Evolutionary conservation across 352 stramenopile species (phyloP).

Genomic region (Phytophthora hybrid): DNA sequence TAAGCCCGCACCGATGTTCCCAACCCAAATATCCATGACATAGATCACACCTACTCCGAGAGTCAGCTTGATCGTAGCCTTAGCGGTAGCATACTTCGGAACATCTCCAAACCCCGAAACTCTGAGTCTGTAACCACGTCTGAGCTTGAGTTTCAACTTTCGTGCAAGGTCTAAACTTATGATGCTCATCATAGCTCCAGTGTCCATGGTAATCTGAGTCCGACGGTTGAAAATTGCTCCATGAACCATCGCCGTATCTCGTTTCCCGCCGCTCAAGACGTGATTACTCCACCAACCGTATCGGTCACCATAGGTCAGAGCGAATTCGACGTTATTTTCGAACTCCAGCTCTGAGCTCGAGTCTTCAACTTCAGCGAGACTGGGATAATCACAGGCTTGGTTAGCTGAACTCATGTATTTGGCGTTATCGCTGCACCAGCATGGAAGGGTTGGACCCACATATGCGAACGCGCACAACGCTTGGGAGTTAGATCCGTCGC

Average conservation of each 20-base stretch:
- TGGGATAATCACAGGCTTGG: too few relatives aligned
- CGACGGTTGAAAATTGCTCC: background rate
- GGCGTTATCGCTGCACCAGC: too few relatives aligned
- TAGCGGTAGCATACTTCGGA: background rate
- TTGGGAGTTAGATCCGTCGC: too few relatives aligned
- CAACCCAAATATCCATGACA: too few relatives aligned
- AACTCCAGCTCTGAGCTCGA: background rate
- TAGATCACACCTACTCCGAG: background rate
- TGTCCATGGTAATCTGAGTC: background rate
- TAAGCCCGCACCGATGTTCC: too few relatives aligned
- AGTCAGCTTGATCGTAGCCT: background rate
- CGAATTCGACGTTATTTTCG: background rate
- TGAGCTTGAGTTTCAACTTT: too few relatives aligned
- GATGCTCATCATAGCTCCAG: background rate
- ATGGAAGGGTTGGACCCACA: too few relatives aligned
- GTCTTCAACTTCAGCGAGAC: background rate
- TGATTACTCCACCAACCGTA: background rate
- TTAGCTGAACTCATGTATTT: too few relatives aligned
- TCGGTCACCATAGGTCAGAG: background rate
- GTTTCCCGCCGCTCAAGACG: background rate
- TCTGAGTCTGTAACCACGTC: background rate
- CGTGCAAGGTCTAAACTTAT: too few relatives aligned
- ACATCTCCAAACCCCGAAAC: background rate
- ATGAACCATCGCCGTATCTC: background rate
- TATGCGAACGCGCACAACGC: too few relatives aligned